Percentiles rank a stretch among this genome's conserved stretches.
These are phyloP conservation scores for Hymenoscyphus infarciens DNA, from an alignment of 2,329 filamentous ascomycete genomes.

Conservation along the genomic window DNA sequence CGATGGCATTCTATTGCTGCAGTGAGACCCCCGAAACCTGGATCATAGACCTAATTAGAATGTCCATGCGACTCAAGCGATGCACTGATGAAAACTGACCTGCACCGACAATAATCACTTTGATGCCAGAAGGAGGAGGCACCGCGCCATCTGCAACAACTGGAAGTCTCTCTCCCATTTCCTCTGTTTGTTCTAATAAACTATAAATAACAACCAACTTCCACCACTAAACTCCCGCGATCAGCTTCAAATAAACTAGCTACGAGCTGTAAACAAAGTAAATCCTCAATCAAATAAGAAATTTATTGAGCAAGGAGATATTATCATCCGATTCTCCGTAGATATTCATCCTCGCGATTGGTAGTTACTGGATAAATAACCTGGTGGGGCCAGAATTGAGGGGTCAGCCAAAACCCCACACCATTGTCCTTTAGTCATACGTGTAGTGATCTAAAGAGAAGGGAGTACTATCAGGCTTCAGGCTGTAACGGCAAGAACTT, in stretches of 20 bases:
- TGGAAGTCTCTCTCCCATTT: neutral
- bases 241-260: neutral
- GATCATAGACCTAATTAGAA: neutral
- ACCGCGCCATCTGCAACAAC: conserved; percentile 15
- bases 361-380: neutral
- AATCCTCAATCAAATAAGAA: neutral
- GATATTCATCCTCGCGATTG: neutral
- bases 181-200: neutral
- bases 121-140: conserved; percentile 20
- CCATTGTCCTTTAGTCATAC: neutral
- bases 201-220: neutral
- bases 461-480: too few relatives aligned
- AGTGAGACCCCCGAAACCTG: conserved; percentile 57
- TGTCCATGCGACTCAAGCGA: neutral
- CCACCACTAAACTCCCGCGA: neutral
- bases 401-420: neutral
- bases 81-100: conserved; percentile 11
- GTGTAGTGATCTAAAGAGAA: too few relatives aligned
- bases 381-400: neutral
- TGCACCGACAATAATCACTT: conserved; percentile 25
- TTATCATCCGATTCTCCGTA: neutral
- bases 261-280: neutral
- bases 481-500: too few relatives aligned
- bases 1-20: conserved; percentile 57
- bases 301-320: neutral